Evolutionary conservation across 495 filamentous ascomycete species (phyloP).

Genomic region (Sphaerosporella brunnea): DNA sequence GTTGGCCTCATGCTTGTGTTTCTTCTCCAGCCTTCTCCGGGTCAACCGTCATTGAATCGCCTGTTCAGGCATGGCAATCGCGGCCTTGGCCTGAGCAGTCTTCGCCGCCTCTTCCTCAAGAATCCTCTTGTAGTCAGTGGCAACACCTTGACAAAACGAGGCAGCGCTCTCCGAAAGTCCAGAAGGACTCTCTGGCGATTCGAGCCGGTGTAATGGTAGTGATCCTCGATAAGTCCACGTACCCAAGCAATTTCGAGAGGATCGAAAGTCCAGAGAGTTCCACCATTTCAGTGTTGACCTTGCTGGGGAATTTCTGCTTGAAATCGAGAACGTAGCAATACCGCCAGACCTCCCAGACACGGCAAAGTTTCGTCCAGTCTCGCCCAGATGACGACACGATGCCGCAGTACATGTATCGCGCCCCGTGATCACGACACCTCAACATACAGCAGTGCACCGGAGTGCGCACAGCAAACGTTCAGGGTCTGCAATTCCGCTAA

Average conservation of each 20-base stretch:
- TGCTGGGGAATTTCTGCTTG: constrained; percentile 75
- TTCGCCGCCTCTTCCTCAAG: constrained; percentile 72
- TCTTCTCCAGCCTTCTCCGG: constrained; percentile 45
- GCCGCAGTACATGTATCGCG: constrained; percentile 99
- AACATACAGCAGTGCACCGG: constrained; percentile 88
- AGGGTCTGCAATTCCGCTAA: constrained; percentile 91
- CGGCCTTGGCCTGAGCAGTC: constrained; percentile 56
- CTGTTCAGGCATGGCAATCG: constrained; percentile 30
- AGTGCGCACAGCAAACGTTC: constrained; percentile 98
- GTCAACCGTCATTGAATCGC: constrained; percentile 50
- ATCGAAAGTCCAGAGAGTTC: constrained; percentile 73
- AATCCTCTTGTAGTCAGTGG: constrained; percentile 97
- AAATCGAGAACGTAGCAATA: constrained; percentile 96
- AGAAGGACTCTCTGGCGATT: constrained; percentile 90
- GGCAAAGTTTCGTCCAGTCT: constrained; percentile 97
- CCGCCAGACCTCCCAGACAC: constrained; percentile 99
- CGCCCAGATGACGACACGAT: constrained; percentile 76
- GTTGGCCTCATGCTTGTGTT: constrained; percentile 49
- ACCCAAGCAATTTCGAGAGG: constrained; percentile 85
- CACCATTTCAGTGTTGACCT: constrained; percentile 98
- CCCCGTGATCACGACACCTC: constrained; percentile 94
- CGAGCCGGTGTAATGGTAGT: constrained; percentile 97
- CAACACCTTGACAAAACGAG: constrained; percentile 83
- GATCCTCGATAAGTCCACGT: constrained; percentile 87
- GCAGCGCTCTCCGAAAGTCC: constrained; percentile 90